A percentile compares a stretch with the other conserved stretches of the same genome.
These are phyloP conservation scores for Macrocybe gigantea DNA, from an alignment of 768 basidiomycete species.

Conservation along the genomic window DNA sequence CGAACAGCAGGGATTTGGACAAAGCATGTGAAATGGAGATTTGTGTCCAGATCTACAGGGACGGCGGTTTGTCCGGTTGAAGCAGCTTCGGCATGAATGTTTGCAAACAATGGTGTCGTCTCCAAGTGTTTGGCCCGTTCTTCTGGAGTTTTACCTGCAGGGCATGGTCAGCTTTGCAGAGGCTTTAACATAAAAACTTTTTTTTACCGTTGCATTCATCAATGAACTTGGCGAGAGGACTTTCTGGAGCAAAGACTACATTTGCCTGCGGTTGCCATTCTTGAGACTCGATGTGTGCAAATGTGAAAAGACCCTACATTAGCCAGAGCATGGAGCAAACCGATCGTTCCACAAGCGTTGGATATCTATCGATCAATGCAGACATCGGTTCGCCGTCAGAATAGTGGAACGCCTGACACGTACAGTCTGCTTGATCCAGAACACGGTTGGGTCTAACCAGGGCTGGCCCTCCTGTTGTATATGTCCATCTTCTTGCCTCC, in stretches of 20 bases:
- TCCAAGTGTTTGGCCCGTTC: conserved; percentile 76
- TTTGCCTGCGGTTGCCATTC: conserved; percentile 35
- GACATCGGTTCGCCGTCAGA: not conserved
- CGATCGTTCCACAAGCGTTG: conserved; percentile 89
- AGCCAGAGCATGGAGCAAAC: conserved; percentile 73
- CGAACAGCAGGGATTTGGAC: conserved; percentile 54
- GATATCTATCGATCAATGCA: conserved; percentile 43
- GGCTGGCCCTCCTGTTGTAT: conserved; percentile 41
- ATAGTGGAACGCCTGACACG: conserved; percentile 8
- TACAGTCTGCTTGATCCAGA: conserved; percentile 92
- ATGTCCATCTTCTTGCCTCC: conserved; percentile 54
- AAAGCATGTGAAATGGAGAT: conserved; percentile 87
- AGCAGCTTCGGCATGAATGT: conserved; percentile 72
- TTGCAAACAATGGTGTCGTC: conserved; percentile 67
- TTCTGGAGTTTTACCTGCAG: conserved; percentile 56
- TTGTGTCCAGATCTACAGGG: conserved; percentile 59
- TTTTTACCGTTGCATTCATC: conserved; percentile 49
- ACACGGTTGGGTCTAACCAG: conserved; percentile 53
- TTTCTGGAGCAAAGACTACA: conserved; percentile 47
- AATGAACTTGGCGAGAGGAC: conserved; percentile 64
- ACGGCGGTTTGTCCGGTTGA: conserved; percentile 62
- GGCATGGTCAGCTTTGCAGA: not conserved
- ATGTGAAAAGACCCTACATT: conserved; percentile 48
- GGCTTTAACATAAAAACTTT: too few species aligned
- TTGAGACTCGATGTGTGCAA: not conserved